These are phyloP conservation scores for Eucalyptus urophylla DNA, from an alignment of 345 rosid species.

Conservation along the genomic window DNA sequence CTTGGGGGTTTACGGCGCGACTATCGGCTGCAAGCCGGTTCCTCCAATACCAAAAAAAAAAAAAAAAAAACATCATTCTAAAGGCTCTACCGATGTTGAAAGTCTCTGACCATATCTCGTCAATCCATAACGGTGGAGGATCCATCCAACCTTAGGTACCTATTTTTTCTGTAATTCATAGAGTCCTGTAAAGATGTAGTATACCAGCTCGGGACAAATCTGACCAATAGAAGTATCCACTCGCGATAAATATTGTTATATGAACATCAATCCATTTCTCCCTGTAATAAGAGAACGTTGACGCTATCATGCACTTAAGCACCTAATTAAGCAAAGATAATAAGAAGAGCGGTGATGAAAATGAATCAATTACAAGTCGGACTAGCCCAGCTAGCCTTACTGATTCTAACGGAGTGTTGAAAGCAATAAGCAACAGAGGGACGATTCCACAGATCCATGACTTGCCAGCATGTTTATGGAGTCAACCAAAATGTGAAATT, in stretches of 20 bases:
- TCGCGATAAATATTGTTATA: neutral
- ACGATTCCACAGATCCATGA: neutral
- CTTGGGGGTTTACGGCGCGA: too few relatives aligned
- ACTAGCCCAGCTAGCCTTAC: neutral
- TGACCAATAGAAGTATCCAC: neutral
- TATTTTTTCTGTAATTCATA: slow-evolving; percentile 96
- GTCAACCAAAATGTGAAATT: neutral
- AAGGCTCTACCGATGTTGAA: slow-evolving; percentile 71
- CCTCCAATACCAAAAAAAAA: too few relatives aligned
- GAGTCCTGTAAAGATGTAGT: slow-evolving; percentile 19
- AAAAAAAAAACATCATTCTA: neutral
- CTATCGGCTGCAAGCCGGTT: too few relatives aligned
- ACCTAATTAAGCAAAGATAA: neutral
- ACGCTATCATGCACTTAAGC: neutral
- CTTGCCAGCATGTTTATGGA: neutral
- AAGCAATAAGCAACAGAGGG: neutral
- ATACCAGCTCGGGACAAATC: neutral
- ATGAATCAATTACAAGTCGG: neutral
- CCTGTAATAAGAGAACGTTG: neutral
- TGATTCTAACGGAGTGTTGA: neutral
- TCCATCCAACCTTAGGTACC: slow-evolving; percentile 94
- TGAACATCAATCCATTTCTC: neutral
- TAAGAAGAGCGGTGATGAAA: neutral
- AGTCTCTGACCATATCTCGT: slow-evolving; percentile 98
- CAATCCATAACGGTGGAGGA: slow-evolving; percentile 81